Percentiles rank a stretch among this genome's conserved stretches.
Conservation (phyloP, 2,329 filamentous ascomycete species). For the Arthrocladium fulminans region DNA sequence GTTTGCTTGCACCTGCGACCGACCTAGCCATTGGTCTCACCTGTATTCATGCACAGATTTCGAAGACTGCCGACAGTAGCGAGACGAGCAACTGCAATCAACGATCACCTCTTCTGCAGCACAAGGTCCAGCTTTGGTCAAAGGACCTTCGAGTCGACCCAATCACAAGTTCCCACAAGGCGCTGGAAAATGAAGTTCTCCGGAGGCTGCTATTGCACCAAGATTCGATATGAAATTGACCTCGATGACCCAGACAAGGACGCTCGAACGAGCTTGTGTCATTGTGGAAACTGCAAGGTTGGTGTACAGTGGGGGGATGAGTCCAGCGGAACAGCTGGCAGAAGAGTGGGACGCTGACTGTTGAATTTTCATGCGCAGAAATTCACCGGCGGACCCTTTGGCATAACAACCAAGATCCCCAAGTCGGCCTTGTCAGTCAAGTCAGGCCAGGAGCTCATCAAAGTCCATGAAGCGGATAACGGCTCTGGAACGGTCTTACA, state of each 20-base stretch:
- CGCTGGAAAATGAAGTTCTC: background rate
- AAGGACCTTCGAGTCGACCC: background rate
- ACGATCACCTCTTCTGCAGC: constrained; percentile 3
- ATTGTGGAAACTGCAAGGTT: constrained; percentile 46
- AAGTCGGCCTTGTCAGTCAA: constrained; percentile 36
- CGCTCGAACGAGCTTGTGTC: constrained; percentile 45
- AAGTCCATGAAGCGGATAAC: constrained; percentile 43
- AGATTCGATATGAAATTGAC: constrained; percentile 39
- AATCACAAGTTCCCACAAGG: background rate
- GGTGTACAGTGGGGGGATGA: background rate
- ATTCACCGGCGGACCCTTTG: constrained; percentile 28
- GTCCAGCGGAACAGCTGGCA: too few species aligned
- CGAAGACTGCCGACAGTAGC: background rate
- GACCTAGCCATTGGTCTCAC: too few species aligned
- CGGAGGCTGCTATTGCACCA: constrained; percentile 40
- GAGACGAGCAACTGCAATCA: background rate
- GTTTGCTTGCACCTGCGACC: too few species aligned
- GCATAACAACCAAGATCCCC: constrained; percentile 45
- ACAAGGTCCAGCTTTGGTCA: background rate
- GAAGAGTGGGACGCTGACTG: too few species aligned
- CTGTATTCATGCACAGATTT: background rate
- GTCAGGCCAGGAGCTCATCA: constrained; percentile 28
- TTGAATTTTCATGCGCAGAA: too few species aligned
- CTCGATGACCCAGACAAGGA: constrained; percentile 37
- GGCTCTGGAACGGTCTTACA: constrained; percentile 32